Evolutionary conservation across 2,329 filamentous ascomycete species (phyloP), one percentile per base, ranked within the genome.

Genomic region (Diaporthe ampelina): DNA sequence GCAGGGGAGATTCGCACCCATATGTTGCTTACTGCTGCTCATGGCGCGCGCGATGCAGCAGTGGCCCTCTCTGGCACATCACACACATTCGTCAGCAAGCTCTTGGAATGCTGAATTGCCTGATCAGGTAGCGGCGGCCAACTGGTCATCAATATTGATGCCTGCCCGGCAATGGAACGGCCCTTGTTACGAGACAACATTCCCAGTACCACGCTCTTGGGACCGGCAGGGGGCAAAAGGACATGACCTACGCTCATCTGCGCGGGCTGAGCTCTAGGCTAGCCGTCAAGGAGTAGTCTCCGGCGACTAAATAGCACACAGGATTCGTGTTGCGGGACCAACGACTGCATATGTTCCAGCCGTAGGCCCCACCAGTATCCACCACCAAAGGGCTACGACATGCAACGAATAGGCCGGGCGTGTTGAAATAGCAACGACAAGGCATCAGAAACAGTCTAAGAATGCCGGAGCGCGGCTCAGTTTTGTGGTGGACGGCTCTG

Each of bases 321-420:
- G 63, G 63, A 68, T 68, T 68, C 63, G 48, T 52, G 63, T 9
- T 68, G 63, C 32, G 63, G 63, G 63, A 68, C 63, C 63, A 68
- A 68, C 63, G 48, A 54, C 63, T 54, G 48, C 45, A 68, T 40
- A 24, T 48, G 40, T 68, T 29, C 63, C 63, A 68, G 63, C 63
- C 45, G 45, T 50, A 54, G n/a, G 48, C 63, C 32, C 63, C 63
- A 68, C 63, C 10, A 13, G 63, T 54, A 35, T 68, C 63, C 63
- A 68, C 45, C 63, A 54, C 21, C 48, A 45, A 54, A 68, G 48
- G 61, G 29, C 61, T 37, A 37, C 61, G 29, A 52, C 63, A 68
- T 54, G 40, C 48, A 68, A 68, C 63, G 48, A 54, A 68, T 54
- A 40, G 63, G 29, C 26, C n/a, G 48, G 37, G 63, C 32, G n/a